These are phyloP conservation scores for Durusdinium trenchii DNA, from an alignment of 73 alveolate genomes.

Conservation along the genomic window DNA sequence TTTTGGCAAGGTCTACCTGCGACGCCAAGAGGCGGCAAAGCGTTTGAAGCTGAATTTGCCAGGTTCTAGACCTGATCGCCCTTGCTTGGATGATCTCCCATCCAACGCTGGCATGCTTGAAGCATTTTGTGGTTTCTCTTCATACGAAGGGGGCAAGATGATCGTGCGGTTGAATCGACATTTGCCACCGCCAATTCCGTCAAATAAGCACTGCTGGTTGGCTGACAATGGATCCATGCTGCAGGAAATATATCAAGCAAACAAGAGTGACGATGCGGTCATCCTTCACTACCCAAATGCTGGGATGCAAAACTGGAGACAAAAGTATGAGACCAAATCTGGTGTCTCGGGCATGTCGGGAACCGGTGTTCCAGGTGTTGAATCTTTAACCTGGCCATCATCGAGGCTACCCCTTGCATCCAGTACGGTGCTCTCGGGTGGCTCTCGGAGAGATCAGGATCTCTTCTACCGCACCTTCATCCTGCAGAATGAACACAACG, in stretches of 20 bases:
- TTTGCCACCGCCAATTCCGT: conserved; percentile 47
- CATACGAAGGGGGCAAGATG: conserved; percentile 73
- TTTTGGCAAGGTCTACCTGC: conserved; percentile 48
- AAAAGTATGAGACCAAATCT: conserved; percentile 40
- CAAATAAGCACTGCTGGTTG: conserved; percentile 62
- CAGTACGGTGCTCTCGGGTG: conserved; percentile 25
- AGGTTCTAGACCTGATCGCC: background rate
- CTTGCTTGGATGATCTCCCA: background rate
- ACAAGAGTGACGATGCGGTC: conserved; percentile 82
- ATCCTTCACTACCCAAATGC: conserved; percentile 78
- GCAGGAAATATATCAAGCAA: conserved; percentile 45
- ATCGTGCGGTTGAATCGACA: conserved; percentile 71
- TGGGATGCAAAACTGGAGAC: conserved; percentile 66
- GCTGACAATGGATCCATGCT: conserved; percentile 56
- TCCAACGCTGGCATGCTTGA: conserved; percentile 4
- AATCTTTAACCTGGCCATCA: background rate
- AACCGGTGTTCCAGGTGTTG: background rate
- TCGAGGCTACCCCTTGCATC: conserved; percentile 55
- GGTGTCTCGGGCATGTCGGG: background rate
- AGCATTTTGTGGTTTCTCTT: conserved; percentile 66
- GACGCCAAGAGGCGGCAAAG: conserved; percentile 49
- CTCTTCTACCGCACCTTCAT: conserved; percentile 85
- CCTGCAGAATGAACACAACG: conserved; percentile 81
- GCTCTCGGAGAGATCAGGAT: conserved; percentile 83
- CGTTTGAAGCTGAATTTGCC: conserved; percentile 40